Percentiles rank a stretch among this genome's conserved stretches.
Conservation (phyloP, 441 rosid genomes). For the Rhodomyrtus psidioides region DNA sequence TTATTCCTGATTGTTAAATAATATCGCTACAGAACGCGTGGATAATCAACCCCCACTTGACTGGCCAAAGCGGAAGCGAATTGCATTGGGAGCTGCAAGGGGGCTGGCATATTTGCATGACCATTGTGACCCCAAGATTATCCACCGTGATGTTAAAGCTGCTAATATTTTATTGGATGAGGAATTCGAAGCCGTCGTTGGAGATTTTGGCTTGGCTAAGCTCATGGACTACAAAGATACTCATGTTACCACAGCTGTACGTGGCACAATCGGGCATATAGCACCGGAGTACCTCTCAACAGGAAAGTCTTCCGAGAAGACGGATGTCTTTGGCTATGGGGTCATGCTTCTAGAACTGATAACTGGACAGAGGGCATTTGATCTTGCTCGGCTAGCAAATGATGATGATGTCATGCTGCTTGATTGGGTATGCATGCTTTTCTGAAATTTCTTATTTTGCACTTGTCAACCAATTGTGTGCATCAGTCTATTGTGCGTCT, state of each 20-base stretch:
- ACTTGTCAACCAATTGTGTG: not conserved
- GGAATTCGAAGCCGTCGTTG: conserved; percentile 73
- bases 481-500: not conserved
- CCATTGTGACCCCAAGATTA: conserved; percentile 71
- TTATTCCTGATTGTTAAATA: conserved; percentile 6
- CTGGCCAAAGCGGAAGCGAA: conserved; percentile 51
- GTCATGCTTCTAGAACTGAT: conserved; percentile 88
- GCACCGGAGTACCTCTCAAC: conserved; percentile 77
- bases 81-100: conserved; percentile 63
- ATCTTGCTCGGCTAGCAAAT: conserved; percentile 80
- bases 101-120: conserved; percentile 75
- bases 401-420: conserved; percentile 82
- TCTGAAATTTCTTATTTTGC: not conserved
- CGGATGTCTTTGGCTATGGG: conserved; percentile 77
- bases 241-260: conserved; percentile 69
- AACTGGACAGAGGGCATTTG: conserved; percentile 80
- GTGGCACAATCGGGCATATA: conserved; percentile 75
- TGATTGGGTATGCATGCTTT: conserved; percentile 55
- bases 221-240: conserved; percentile 81
- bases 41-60: conserved; percentile 42
- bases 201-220: conserved; percentile 70
- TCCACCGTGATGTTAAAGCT: conserved; percentile 77
- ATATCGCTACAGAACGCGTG: conserved; percentile 35
- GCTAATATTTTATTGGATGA: conserved; percentile 72
- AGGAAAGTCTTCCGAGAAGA: conserved; percentile 71